These are phyloP conservation scores for Nelumbo lutea DNA, from an alignment of 164 flowering plant species.

Conservation along the genomic window DNA sequence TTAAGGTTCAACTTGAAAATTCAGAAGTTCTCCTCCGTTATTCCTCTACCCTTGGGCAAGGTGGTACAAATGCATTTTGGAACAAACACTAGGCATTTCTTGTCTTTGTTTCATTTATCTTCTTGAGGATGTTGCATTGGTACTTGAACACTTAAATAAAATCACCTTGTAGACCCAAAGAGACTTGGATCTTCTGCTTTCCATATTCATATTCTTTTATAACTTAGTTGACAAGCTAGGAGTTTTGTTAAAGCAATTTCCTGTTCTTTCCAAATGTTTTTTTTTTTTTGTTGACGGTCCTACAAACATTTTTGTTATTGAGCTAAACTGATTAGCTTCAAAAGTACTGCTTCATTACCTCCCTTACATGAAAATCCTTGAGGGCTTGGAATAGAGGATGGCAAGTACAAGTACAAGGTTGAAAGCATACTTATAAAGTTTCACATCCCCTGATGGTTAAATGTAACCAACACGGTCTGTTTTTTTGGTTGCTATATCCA, in stretches of 20 bases:
- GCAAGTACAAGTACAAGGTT: constrained; percentile 80
- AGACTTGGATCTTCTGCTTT: constrained; percentile 80
- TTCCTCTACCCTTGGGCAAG: constrained; percentile 95
- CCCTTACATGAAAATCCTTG: constrained; percentile 65
- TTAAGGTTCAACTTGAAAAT: constrained; percentile 79
- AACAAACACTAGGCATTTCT: constrained; percentile 72
- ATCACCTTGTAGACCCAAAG: constrained; percentile 77
- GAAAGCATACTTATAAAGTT: constrained; percentile 91
- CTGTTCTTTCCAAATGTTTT: constrained; percentile 58
- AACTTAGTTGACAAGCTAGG: constrained; percentile 78
- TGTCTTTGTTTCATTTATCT: constrained; percentile 80
- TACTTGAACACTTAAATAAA: constrained; percentile 49
- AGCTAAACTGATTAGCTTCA: constrained; percentile 90
- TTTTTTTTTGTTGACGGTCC: constrained; percentile 81
- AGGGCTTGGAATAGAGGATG: constrained; percentile 92
- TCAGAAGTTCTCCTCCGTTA: constrained; percentile 84
- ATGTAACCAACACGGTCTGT: constrained; percentile 95
- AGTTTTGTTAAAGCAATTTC: constrained; percentile 69
- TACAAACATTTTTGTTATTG: constrained; percentile 80
- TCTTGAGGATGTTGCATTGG: constrained; percentile 80
- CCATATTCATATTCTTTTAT: constrained; percentile 83
- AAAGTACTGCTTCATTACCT: constrained; percentile 85
- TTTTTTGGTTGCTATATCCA: constrained; percentile 85
- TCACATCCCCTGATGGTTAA: constrained; percentile 97
- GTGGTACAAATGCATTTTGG: constrained; percentile 97